Evolutionary conservation across 768 basidiomycete genomes (phyloP).

Genomic region (Hemileccinum rubropunctum): DNA sequence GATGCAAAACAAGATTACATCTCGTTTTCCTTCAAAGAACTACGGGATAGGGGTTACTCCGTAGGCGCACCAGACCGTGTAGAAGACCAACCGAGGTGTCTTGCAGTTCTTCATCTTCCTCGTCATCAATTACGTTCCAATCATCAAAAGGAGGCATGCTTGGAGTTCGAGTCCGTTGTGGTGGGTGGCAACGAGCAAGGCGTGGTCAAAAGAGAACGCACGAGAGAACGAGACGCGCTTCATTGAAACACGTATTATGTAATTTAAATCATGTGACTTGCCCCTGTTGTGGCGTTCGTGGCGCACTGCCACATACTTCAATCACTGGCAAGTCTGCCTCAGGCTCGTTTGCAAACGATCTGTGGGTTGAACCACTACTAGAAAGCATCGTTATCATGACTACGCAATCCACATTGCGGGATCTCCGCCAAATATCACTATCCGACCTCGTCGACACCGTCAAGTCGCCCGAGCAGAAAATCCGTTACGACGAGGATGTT

Average conservation of each 20-base stretch:
- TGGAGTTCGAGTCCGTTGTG: background rate
- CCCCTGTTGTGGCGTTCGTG: background rate
- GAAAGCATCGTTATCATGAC: constrained; percentile 8
- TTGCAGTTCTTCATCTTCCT: constrained; percentile 81
- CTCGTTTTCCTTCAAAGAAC: constrained; percentile 72
- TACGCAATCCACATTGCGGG: constrained; percentile 14
- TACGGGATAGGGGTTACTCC: constrained; percentile 29
- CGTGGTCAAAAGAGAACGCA: constrained; percentile 6
- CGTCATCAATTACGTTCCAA: constrained; percentile 77
- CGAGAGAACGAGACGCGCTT: too few relatives aligned
- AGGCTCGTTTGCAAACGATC: background rate
- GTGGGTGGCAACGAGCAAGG: background rate
- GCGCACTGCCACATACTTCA: background rate
- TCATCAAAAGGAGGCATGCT: constrained; percentile 71
- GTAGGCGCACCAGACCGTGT: constrained; percentile 9
- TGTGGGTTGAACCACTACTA: background rate
- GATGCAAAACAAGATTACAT: constrained; percentile 93
- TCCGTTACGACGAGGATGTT: constrained; percentile 72
- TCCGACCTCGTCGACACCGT: constrained; percentile 14
- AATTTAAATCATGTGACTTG: constrained; percentile 18
- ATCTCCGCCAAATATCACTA: constrained; percentile 33
- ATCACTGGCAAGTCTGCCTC: too few relatives aligned
- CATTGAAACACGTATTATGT: constrained; percentile 25
- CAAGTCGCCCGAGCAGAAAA: constrained; percentile 47
- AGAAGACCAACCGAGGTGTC: constrained; percentile 51